Percentiles rank a stretch among this genome's conserved stretches.
phyloP scores from a whole-genome alignment of 2,329 filamentous ascomycete genomes.

The Ciborinia camelliae region DNA sequence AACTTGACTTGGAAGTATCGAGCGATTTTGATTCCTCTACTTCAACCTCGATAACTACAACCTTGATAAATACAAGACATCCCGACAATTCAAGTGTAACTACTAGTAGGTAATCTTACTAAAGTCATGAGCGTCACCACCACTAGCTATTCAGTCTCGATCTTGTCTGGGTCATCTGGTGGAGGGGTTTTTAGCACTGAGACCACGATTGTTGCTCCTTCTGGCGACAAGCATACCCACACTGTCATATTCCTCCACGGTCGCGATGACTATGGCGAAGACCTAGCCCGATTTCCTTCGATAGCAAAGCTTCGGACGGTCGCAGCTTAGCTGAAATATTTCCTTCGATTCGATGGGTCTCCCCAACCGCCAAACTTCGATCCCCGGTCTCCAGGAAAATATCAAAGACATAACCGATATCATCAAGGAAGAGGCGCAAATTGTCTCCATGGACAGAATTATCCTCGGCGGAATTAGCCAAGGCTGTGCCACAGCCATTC shows the following conservation, averaged over 20 bases:
- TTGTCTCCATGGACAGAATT: constrained; percentile 40
- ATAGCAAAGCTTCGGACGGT: constrained; percentile 36
- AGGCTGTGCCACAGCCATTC: constrained; percentile 44
- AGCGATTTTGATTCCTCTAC: neutral
- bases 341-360: constrained; percentile 27
- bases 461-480: constrained; percentile 48
- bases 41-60: neutral
- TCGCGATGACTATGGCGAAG: constrained; percentile 38
- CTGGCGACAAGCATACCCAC: constrained; percentile 30
- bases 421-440: constrained; percentile 39
- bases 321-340: constrained; percentile 25
- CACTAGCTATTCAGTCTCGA: neutral
- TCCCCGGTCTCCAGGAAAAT: constrained; percentile 42
- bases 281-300: constrained; percentile 43
- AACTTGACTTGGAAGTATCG: neutral
- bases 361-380: constrained; percentile 29
- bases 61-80: too few species aligned
- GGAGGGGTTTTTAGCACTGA: neutral
- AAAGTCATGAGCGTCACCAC: neutral
- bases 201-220: neutral
- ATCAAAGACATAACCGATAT: constrained; percentile 38
- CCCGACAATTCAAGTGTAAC: neutral
- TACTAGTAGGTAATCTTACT: too few species aligned
- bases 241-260: constrained; percentile 49
- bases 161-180: neutral